phyloP scores from a whole-genome alignment of 345 rosid species.

The Raphanus raphanistrum region DNA sequence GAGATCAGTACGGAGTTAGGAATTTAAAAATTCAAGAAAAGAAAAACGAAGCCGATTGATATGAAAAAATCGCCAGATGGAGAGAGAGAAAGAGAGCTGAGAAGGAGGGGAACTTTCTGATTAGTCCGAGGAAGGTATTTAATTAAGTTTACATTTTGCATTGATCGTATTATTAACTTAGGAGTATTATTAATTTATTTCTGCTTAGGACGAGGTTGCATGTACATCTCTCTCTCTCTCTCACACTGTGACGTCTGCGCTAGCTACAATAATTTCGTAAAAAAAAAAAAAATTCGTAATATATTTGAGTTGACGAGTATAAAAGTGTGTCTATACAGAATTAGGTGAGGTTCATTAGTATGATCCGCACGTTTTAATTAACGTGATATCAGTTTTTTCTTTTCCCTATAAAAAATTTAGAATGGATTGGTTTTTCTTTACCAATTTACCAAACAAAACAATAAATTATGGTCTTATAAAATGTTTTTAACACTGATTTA shows the following conservation, averaged over 20 bases:
- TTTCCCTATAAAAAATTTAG: too few species aligned
- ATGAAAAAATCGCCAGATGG: neutral
- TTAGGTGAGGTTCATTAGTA: neutral
- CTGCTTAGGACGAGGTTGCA: neutral
- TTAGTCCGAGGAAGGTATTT: constrained; percentile 9
- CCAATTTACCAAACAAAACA: too few species aligned
- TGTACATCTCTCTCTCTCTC: neutral
- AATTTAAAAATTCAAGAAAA: neutral
- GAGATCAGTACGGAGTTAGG: neutral
- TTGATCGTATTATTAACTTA: too few species aligned
- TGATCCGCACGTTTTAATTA: too few species aligned
- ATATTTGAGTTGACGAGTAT: neutral
- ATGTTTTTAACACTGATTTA: too few species aligned
- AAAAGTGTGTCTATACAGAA: neutral
- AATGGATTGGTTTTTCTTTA: too few species aligned
- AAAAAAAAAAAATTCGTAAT: too few species aligned
- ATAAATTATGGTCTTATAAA: too few species aligned
- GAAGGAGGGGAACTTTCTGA: neutral
- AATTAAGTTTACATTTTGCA: neutral
- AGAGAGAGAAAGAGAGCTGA: neutral
- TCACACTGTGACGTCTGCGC: neutral
- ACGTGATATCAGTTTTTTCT: too few species aligned
- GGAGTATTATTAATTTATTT: neutral
- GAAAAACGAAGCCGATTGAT: constrained; percentile 29
- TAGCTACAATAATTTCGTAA: too few species aligned